Evolutionary conservation across 768 basidiomycete genomes (phyloP), one percentile per base, ranked within the genome.

Genomic region (Pleurotus citrinopileatus): DNA sequence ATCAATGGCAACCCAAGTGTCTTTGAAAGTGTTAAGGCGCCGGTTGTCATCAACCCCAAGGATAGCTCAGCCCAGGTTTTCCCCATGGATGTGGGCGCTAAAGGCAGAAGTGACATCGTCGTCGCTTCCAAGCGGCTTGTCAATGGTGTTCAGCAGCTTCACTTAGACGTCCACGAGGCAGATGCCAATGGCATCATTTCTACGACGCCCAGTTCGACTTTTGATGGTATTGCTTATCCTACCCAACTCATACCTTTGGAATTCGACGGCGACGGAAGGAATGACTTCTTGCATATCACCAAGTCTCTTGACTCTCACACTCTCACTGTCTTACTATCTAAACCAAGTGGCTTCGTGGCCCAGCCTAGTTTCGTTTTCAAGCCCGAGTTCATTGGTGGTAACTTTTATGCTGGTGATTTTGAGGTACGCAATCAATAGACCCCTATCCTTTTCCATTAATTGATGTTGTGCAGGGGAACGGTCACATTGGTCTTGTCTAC

Each of bases 1-100:
- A 52, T 57, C 9, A 43, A 54, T 22, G 56, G 56, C 9, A 54
- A 53, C 27, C 56, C 52, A 1, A n/a, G 53, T 32, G 45, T 57
- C n/a, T 57, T 57, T 26, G 37, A 57, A 12, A 17, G 20, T 26
- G 32, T 25, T 34, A 25, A 15, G 5, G 20, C 17, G 2, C 48
- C 48, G 2, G 34, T 51, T 3, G 34, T 37, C 5, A 9, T 51
- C 6, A 22, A 34, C 7, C 48, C 48, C 4, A 20, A 37, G n/a
- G 48, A 37, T 20, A 51, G 17, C 13, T 26, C 48, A 10, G 48
- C 48, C 19, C 29, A 51, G 15, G 32, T 51, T 17, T 37, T 36
- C 48, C 22, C 48, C 3, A 15, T 38, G 19, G 48, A 51, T 37
- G 48, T 51, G 3, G 28, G 17, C 12, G 48, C 48, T 9, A 51